Evolutionary conservation across 2,329 filamentous ascomycete genomes (phyloP).

Genomic region (Hyphodiscus sp.): DNA sequence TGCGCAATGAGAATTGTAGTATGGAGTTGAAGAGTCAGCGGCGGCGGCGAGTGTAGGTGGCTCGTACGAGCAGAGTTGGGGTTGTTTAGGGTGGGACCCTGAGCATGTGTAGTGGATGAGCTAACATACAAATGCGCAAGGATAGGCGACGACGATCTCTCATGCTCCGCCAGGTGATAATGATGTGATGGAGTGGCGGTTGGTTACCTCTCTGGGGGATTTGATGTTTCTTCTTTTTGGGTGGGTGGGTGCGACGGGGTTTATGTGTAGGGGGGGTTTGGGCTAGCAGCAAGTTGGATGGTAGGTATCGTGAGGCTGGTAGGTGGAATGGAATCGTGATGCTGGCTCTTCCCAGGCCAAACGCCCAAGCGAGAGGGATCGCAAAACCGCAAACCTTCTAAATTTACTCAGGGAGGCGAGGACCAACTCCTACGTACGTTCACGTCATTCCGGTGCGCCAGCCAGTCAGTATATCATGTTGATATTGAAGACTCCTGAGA

Average conservation of each 20-base stretch:
- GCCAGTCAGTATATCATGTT: too few relatives aligned
- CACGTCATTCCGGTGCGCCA: too few relatives aligned
- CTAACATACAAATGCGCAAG: background rate
- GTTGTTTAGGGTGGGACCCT: background rate
- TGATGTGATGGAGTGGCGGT: background rate
- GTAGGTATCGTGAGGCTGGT: too few relatives aligned
- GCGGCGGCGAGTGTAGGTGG: too few relatives aligned
- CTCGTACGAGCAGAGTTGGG: background rate
- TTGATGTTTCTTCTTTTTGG: background rate
- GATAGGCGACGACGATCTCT: background rate
- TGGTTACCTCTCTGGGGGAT: background rate
- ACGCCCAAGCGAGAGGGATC: too few relatives aligned
- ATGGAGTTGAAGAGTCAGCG: background rate
- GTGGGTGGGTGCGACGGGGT: background rate
- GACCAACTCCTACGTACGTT: too few relatives aligned
- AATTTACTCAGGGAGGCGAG: too few relatives aligned
- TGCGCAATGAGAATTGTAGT: background rate
- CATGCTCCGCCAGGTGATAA: background rate
- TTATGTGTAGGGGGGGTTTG: background rate
- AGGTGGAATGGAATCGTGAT: background rate
- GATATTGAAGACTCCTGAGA: too few relatives aligned
- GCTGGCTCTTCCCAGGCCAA: background rate
- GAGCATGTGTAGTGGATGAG: background rate
- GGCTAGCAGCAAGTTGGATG: too few relatives aligned
- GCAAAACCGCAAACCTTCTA: too few relatives aligned